phyloP scores from a whole-genome alignment of 116 monocot genomes.

The Thalassia testudinum region DNA sequence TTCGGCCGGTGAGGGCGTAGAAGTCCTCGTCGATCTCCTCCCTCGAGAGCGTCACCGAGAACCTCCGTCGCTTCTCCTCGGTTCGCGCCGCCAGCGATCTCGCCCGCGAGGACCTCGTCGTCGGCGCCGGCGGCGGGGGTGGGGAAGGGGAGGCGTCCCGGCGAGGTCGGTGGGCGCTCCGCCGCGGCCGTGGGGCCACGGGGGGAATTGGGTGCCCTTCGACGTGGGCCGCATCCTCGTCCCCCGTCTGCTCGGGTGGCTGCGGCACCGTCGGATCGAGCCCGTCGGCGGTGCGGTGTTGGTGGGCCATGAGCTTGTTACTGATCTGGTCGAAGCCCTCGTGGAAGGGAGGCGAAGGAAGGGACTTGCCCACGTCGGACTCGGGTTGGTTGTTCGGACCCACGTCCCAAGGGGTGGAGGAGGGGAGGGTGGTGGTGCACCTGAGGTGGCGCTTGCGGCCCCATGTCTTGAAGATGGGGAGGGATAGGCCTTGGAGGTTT shows the following conservation, averaged over 20 bases:
- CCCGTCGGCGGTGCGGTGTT: constrained; percentile 14
- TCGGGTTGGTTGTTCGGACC: not conserved
- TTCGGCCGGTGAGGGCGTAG: constrained; percentile 39
- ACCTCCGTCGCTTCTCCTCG: constrained; percentile 6
- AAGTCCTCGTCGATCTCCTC: constrained; percentile 72
- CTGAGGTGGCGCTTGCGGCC: no score
- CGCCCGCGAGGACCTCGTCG: not conserved
- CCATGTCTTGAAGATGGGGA: no score
- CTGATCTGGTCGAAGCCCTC: constrained; percentile 11
- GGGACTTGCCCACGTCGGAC: not conserved
- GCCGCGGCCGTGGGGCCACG: constrained; percentile 9
- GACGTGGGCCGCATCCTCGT: not conserved
- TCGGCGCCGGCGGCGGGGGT: not conserved
- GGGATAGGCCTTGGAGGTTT: not conserved
- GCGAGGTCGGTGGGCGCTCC: constrained; percentile 2
- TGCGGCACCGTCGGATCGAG: constrained; percentile 9
- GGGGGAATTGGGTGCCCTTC: not conserved
- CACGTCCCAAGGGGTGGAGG: not conserved
- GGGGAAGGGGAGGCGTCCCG: not conserved
- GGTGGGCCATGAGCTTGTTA: constrained; percentile 22
- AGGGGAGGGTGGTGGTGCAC: not conserved
- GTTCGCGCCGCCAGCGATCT: constrained; percentile 14
- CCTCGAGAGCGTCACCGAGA: constrained; percentile 31
- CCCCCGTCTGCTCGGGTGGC: not conserved
- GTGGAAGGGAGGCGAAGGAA: not conserved